Evolutionary conservation across 805 yeast species (phyloP), one percentile per base, ranked within the genome.

Genomic region (Candida michaelii): DNA sequence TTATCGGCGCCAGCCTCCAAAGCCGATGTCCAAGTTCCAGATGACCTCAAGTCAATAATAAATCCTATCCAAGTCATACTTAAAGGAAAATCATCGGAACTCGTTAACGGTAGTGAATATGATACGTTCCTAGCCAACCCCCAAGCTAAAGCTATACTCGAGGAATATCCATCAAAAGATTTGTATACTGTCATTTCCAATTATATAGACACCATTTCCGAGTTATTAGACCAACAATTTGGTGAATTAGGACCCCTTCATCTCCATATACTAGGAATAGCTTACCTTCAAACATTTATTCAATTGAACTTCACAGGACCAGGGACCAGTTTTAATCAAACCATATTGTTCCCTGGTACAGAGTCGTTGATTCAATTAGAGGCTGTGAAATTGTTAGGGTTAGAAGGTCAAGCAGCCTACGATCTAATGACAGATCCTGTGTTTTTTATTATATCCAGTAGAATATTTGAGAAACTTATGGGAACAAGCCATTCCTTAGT

Each of bases 281-380:
- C 84, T 1, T 63, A 80, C 3, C 63, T 88, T 18, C 89, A 89
- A 56, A 57, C 77, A 1, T 90, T 85, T 56, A 65, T 85, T 12
- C 95, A 88, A 58, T 62, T 76, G 39, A 90, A 90, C 59, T 87
- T 74, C 61, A 87, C 96, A 0, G 97, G 97, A 7, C 97, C 97
- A 4, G 73, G 76, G 18, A 54, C 79, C 2, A 72, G 73, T 4
- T 50, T 67, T 16, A 62, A 60, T 3, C 53, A 54, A 27, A 55
- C 64, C n/a, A 36, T 54, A n/a, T 53, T 61, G 43, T 68, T 70
- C 43, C 52, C 60, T 1, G 47, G 23, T 11, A 53, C 43, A 15
- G 38, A 33, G 6, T 34, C 39, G 34, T 37, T 42, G 30, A 35
- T 58, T 29, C 66, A 57, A 39, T 29, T 43, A 14, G 68, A 62